Percentiles rank a stretch among this genome's conserved stretches.
phyloP scores from a whole-genome alignment of 1,284 basidiomycete species.

The Heterobasidion parviporum region DNA sequence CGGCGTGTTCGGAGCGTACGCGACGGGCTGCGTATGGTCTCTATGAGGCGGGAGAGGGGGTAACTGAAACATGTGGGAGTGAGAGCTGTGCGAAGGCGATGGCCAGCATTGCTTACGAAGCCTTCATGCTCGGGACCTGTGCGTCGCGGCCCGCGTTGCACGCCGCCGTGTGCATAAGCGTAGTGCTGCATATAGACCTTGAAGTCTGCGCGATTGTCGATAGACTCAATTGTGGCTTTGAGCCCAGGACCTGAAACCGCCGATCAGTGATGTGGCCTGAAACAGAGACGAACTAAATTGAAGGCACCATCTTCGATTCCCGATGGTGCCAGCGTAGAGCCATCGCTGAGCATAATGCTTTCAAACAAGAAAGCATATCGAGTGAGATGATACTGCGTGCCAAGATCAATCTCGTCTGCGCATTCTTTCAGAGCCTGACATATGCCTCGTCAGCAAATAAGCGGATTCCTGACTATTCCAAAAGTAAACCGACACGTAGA shows the following conservation, averaged over 20 bases:
- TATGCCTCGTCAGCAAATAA: neutral
- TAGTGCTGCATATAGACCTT: constrained; percentile 97
- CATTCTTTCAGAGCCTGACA: constrained; percentile 88
- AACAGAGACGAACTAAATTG: neutral
- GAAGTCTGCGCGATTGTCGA: constrained; percentile 94
- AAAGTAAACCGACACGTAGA: constrained; percentile 59
- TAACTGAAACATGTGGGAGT: constrained; percentile 31
- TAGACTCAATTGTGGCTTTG: constrained; percentile 81
- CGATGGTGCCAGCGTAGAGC: constrained; percentile 74
- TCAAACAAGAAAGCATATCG: constrained; percentile 95
- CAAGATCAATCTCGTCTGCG: constrained; percentile 93
- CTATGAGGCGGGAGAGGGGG: constrained; percentile 48
- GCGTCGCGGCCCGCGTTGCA: constrained; percentile 62
- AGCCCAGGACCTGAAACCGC: constrained; percentile 55
- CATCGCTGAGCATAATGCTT: constrained; percentile 84
- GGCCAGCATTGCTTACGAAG: constrained; percentile 49
- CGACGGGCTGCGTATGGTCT: constrained; percentile 16
- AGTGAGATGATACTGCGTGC: constrained; percentile 93
- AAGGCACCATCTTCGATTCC: constrained; percentile 49
- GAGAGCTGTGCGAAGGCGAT: constrained; percentile 7
- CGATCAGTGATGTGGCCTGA: constrained; percentile 1
- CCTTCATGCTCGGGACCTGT: constrained; percentile 84
- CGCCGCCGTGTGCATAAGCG: constrained; percentile 70
- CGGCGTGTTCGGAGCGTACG: constrained; percentile 5
- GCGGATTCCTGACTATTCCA: neutral